These are phyloP conservation scores for Mrakia hoshinonis DNA, from an alignment of 768 basidiomycete species.

Conservation along the genomic window DNA sequence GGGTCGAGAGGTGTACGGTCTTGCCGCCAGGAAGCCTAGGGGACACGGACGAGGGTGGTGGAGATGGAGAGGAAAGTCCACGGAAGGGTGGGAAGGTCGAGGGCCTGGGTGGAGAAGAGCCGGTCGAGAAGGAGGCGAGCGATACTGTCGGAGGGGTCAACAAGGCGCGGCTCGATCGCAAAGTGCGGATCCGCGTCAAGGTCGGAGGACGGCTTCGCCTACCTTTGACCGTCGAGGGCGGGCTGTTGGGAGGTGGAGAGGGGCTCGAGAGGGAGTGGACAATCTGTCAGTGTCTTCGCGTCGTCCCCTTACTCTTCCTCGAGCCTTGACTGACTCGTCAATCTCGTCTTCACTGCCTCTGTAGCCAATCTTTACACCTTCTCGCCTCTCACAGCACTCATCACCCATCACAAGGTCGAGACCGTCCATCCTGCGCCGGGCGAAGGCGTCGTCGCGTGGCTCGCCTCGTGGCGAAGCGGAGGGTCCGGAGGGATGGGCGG, in stretches of 20 bases:
- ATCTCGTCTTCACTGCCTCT: neutral
- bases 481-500: neutral
- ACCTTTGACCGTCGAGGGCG: neutral
- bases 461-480: neutral
- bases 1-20: conserved; percentile 12
- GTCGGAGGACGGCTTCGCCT: conserved; percentile 8
- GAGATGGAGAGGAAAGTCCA: neutral
- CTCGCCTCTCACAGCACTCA: conserved; percentile 57
- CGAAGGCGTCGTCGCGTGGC: conserved; percentile 9
- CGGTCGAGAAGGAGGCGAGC: neutral
- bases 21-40: neutral
- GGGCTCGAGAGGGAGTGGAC: conserved; percentile 22
- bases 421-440: conserved; percentile 66
- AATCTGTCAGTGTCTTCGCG: conserved; percentile 8
- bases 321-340: neutral
- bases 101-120: neutral
- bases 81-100: neutral
- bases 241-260: neutral
- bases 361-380: conserved; percentile 49
- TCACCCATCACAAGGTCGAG: conserved; percentile 58
- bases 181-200: conserved; percentile 12
- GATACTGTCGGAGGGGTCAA: neutral
- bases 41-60: neutral
- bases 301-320: neutral
- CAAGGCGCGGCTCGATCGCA: conserved; percentile 4